A percentile compares a stretch with the other conserved stretches of the same genome.
These are phyloP conservation scores for Penicillium aurantiogriseum DNA, from an alignment of 2,329 filamentous ascomycete species.

Conservation along the genomic window DNA sequence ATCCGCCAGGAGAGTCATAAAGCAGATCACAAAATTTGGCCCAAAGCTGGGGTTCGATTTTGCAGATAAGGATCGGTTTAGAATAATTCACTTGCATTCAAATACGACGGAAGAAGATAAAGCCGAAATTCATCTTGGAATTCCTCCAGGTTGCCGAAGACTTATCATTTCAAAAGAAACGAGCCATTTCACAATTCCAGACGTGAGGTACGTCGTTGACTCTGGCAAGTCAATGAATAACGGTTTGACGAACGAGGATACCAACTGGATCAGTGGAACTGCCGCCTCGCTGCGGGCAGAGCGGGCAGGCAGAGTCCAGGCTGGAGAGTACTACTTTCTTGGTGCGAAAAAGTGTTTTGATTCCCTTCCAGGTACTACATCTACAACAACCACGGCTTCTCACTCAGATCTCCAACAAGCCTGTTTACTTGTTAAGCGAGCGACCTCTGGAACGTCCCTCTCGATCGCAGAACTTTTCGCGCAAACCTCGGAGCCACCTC, in stretches of 20 bases:
- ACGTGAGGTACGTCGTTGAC: constrained; percentile 53
- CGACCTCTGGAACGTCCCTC: constrained; percentile 35
- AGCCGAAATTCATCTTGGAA: constrained; percentile 4
- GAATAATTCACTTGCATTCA: constrained; percentile 50
- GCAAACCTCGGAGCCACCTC: constrained; percentile 48
- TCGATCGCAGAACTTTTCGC: constrained; percentile 43
- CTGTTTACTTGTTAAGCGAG: constrained; percentile 46
- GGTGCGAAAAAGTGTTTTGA: constrained; percentile 42
- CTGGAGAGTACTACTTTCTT: constrained; percentile 52
- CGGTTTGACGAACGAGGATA: constrained; percentile 33
- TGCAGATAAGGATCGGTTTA: constrained; percentile 39
- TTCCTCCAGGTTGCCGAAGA: constrained; percentile 45
- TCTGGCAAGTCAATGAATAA: constrained; percentile 43
- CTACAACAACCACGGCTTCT: constrained; percentile 40
- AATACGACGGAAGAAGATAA: constrained; percentile 7
- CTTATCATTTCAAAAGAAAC: constrained; percentile 54
- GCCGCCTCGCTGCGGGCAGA: constrained; percentile 51
- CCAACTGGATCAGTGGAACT: constrained; percentile 50
- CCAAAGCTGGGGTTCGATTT: constrained; percentile 42
- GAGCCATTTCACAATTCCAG: constrained; percentile 53
- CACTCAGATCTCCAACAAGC: constrained; percentile 46
- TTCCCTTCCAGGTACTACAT: constrained; percentile 32
- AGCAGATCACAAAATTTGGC: constrained; percentile 28
- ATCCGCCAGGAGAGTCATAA: constrained; percentile 37
- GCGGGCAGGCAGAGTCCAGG: constrained; percentile 50